Percentiles rank a stretch among this genome's conserved stretches.
Evolutionary conservation across 2,329 filamentous ascomycete genomes (phyloP).

Genomic region (Exophiala alcalophila): DNA sequence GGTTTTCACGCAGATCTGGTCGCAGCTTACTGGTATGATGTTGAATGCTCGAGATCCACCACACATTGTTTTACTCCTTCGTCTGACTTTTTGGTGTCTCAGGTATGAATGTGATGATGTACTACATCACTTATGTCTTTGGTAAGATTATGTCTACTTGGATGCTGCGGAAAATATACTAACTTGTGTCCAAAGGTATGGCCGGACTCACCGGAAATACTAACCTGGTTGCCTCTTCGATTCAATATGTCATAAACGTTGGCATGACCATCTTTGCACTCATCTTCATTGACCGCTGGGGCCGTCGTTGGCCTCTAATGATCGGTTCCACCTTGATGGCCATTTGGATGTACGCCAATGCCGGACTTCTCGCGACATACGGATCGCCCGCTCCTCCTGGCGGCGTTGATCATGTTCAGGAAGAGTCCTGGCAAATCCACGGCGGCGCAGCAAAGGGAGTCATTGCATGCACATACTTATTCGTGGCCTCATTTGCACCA

Average conservation of each 20-base stretch:
- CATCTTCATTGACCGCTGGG: slow-evolving; percentile 71
- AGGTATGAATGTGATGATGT: slow-evolving; percentile 57
- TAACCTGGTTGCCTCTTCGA: slow-evolving; percentile 63
- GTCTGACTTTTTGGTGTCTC: not conserved
- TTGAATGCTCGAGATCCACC: too few relatives aligned
- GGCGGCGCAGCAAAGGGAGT: slow-evolving; percentile 58
- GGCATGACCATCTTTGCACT: slow-evolving; percentile 73
- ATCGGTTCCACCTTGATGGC: slow-evolving; percentile 63
- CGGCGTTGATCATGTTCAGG: slow-evolving; percentile 35
- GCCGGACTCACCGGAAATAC: slow-evolving; percentile 60
- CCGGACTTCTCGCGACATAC: slow-evolving; percentile 40
- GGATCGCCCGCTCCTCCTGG: slow-evolving; percentile 41
- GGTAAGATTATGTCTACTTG: slow-evolving; percentile 8
- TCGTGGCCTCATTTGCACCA: slow-evolving; percentile 66
- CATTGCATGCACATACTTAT: slow-evolving; percentile 68
- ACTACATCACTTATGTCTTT: slow-evolving; percentile 50
- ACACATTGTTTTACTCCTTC: too few relatives aligned
- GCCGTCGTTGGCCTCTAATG: slow-evolving; percentile 67
- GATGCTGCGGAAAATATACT: slow-evolving; percentile 21
- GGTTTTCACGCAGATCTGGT: slow-evolving; percentile 72
- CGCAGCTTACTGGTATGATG: slow-evolving; percentile 68
- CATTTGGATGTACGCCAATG: slow-evolving; percentile 45
- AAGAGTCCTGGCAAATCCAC: slow-evolving; percentile 40
- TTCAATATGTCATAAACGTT: slow-evolving; percentile 78
- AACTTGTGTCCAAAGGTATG: slow-evolving; percentile 67